A percentile compares a stretch with the other conserved stretches of the same genome.
Conservation (phyloP, 805 yeast genomes). For the Yamadazyma olivae region DNA sequence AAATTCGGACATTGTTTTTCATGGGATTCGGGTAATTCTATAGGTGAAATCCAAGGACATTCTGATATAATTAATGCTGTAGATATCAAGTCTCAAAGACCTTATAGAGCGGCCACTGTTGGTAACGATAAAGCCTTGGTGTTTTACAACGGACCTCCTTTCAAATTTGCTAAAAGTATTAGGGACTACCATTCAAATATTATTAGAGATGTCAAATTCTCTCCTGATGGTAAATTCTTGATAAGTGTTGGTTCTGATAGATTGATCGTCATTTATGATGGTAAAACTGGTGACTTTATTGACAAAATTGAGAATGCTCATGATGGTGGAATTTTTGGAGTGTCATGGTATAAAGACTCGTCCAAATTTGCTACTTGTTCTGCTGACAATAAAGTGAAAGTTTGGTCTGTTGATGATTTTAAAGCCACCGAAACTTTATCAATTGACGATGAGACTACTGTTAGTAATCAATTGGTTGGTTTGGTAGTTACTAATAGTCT, state of each 20-base stretch:
- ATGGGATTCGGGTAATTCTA: constrained; percentile 93
- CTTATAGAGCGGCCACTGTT: constrained; percentile 90
- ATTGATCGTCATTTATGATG: constrained; percentile 74
- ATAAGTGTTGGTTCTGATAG: constrained; percentile 88
- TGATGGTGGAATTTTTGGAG: constrained; percentile 76
- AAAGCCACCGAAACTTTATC: constrained; percentile 49
- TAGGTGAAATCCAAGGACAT: constrained; percentile 95
- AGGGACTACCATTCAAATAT: constrained; percentile 76
- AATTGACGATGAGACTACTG: constrained; percentile 33
- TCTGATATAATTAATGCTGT: constrained; percentile 81
- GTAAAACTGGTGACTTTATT: constrained; percentile 75
- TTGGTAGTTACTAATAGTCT: constrained; percentile 61
- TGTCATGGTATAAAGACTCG: constrained; percentile 64
- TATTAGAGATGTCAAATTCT: constrained; percentile 75
- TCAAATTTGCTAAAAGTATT: constrained; percentile 72
- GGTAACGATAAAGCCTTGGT: constrained; percentile 86
- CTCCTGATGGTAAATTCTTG: constrained; percentile 74
- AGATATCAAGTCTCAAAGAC: constrained; percentile 79
- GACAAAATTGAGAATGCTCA: constrained; percentile 54
- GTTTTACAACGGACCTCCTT: constrained; percentile 90
- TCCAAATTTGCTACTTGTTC: constrained; percentile 70
- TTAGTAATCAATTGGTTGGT: constrained; percentile 77
- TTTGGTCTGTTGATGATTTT: constrained; percentile 49
- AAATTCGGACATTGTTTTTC: constrained; percentile 90
- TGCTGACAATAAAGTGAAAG: constrained; percentile 74